Evolutionary conservation across 1,139 yeast species (phyloP).

Genomic region (Geotrichum reessii): DNA sequence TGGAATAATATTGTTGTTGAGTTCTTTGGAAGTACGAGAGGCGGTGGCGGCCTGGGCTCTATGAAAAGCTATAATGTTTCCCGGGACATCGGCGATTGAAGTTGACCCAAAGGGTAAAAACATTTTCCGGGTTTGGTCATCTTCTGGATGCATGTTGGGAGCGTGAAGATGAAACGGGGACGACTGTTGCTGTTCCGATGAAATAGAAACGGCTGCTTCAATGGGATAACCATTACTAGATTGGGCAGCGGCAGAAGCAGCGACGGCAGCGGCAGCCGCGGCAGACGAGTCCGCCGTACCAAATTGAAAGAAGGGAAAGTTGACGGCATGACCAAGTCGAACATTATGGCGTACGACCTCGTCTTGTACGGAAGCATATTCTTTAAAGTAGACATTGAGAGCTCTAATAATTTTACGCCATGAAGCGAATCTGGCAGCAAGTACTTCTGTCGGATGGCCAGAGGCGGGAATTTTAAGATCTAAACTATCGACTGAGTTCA

Average conservation of each 20-base stretch:
- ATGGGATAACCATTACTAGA: slow-evolving; percentile 15
- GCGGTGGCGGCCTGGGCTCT: slow-evolving; percentile 64
- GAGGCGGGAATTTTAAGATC: slow-evolving; percentile 41
- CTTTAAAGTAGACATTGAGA: slow-evolving; percentile 66
- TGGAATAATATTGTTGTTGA: slow-evolving; percentile 65
- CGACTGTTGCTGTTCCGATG: slow-evolving; percentile 15
- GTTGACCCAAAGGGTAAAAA: slow-evolving; percentile 75
- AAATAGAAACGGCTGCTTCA: neutral
- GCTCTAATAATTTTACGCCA: slow-evolving; percentile 82
- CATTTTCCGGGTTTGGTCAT: slow-evolving; percentile 40
- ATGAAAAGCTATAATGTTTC: slow-evolving; percentile 66
- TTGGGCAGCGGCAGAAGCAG: slow-evolving; percentile 6
- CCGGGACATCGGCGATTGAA: slow-evolving; percentile 76
- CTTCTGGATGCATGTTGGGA: slow-evolving; percentile 20
- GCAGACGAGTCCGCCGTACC: slow-evolving; percentile 26
- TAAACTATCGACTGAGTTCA: slow-evolving; percentile 1
- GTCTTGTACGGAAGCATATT: slow-evolving; percentile 79
- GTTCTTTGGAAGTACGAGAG: slow-evolving; percentile 64
- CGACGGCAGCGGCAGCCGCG: slow-evolving; percentile 17
- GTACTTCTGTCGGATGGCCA: slow-evolving; percentile 76
- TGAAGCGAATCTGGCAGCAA: slow-evolving; percentile 76
- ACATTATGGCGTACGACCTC: slow-evolving; percentile 80
- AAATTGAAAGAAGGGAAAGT: slow-evolving; percentile 45
- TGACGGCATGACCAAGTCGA: slow-evolving; percentile 73
- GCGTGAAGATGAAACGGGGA: slow-evolving; percentile 14